Evolutionary conservation across 345 rosid genomes (phyloP), one percentile per base, ranked within the genome.

Genomic region (Murraya koenigii): DNA sequence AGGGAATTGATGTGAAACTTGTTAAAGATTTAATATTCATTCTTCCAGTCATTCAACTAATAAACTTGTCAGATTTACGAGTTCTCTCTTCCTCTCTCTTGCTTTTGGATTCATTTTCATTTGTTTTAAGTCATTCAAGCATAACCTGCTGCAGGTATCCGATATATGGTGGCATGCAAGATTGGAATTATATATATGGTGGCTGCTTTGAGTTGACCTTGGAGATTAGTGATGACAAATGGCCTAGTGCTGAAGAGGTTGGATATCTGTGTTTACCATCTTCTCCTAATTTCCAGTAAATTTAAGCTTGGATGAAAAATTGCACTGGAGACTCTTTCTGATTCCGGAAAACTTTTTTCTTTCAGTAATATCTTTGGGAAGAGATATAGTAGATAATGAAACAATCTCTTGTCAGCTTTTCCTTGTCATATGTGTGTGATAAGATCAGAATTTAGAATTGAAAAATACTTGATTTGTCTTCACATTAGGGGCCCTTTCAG

Each of bases 111-210:
- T 49, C 58, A 52, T 44, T 44, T 44, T 44, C 1, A 63, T 70
- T 54, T 54, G 30, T 77, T 41, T 69, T 13, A 58, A 41, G 38
- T 56, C 63, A 58, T 69, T 69, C 19, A 74, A 30, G 77, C 55
- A 83, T 73, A 73, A 82, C 69, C 67, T 77, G 79, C 32, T 80
- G 63, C 88, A 95, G 99, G 98, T 96, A 94, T 80, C 99, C 99
- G 8, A 89, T 96, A 67, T 96, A 94, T 87, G 99, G 97, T 67
- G 99, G 95, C 81, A 96, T 94, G 99, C 99, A 96, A 85, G 99
- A 94, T 75, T 96, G 98, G 98, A 96, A 96, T 82, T 96, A 96
- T 83, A 90, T 96, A 81, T 84, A 94, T 83, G 99, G 91, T 76
- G 95, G 90, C 69, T 96, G 99, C 86, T 90, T 96, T 69, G 99